Percentiles rank a stretch among this genome's conserved stretches.
These are phyloP conservation scores for Melampsora larici-populina DNA, from an alignment of 1,284 basidiomycete genomes.

Conservation along the genomic window DNA sequence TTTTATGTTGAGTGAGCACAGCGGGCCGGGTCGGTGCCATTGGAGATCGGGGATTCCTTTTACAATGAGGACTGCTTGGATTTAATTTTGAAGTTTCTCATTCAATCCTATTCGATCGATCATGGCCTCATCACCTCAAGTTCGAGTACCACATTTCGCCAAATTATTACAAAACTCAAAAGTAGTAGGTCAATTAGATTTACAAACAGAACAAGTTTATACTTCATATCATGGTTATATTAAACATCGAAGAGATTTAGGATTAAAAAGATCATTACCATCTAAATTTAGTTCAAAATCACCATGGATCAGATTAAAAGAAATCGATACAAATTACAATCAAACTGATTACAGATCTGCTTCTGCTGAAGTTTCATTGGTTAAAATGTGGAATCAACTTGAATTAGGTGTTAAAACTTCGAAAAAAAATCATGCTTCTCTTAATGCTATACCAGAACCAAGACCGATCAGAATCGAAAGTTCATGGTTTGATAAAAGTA, in stretches of 20 bases:
- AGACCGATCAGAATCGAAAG: slow-evolving; percentile 40
- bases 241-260: slow-evolving; percentile 30
- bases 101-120: background rate
- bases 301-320: slow-evolving; percentile 41
- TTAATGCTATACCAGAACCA: slow-evolving; percentile 19
- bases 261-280: slow-evolving; percentile 34
- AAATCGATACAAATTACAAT: slow-evolving; percentile 33
- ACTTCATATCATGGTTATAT: slow-evolving; percentile 37
- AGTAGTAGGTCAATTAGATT: slow-evolving; percentile 32
- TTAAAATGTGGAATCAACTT: slow-evolving; percentile 37
- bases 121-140: background rate
- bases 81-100: too few relatives aligned
- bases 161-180: slow-evolving; percentile 42
- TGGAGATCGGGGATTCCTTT: too few relatives aligned
- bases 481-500: slow-evolving; percentile 28
- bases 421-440: slow-evolving; percentile 23
- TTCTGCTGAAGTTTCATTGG: slow-evolving; percentile 19
- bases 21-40: too few relatives aligned
- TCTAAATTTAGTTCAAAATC: slow-evolving; percentile 20
- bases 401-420: slow-evolving; percentile 37
- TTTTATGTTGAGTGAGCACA: too few relatives aligned
- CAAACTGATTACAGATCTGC: slow-evolving; percentile 39
- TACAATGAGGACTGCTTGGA: too few relatives aligned
- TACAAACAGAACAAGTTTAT: slow-evolving; percentile 39
- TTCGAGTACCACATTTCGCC: slow-evolving; percentile 5